phyloP scores from a whole-genome alignment of 768 basidiomycete genomes.

The Tylopilus vinaceipallidus region DNA sequence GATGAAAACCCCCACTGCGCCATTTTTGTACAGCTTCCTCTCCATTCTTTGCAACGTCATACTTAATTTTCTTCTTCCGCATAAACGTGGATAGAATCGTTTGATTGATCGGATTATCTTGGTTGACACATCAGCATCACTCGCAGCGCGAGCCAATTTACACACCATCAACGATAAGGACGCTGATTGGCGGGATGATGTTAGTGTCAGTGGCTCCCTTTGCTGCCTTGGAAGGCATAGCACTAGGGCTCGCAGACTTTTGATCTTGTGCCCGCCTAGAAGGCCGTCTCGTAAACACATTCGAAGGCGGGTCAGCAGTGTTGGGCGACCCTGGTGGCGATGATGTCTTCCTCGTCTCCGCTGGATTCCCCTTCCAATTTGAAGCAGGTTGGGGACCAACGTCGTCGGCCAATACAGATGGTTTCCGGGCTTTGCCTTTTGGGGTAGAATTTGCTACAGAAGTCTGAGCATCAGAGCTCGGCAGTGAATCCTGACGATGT shows the following conservation, averaged over 20 bases:
- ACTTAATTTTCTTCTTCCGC: slow-evolving; percentile 94
- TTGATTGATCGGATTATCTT: slow-evolving; percentile 98
- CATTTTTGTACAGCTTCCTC: slow-evolving; percentile 95
- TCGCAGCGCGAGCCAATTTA: slow-evolving; percentile 8
- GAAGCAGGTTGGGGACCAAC: slow-evolving; percentile 9
- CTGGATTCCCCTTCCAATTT: slow-evolving; percentile 25
- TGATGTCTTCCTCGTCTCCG: slow-evolving; percentile 31
- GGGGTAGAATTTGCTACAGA: slow-evolving; percentile 1
- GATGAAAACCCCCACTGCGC: slow-evolving; percentile 88
- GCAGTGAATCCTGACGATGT: slow-evolving; percentile 25
- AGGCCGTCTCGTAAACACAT: slow-evolving; percentile 27
- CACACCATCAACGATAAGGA: slow-evolving; percentile 95
- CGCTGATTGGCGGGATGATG: slow-evolving; percentile 94
- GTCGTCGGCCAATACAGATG: slow-evolving; percentile 33
- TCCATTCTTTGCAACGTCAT: slow-evolving; percentile 91
- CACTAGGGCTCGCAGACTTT: slow-evolving; percentile 26
- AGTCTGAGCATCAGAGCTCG: slow-evolving; percentile 20
- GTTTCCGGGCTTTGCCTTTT: slow-evolving; percentile 29
- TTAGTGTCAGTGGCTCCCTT: slow-evolving; percentile 57
- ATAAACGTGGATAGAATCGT: slow-evolving; percentile 97
- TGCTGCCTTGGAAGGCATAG: slow-evolving; percentile 43
- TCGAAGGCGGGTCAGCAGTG: slow-evolving; percentile 23
- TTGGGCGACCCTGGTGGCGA: slow-evolving; percentile 37
- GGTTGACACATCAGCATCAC: slow-evolving; percentile 11
- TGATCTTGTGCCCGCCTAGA: slow-evolving; percentile 33